Evolutionary conservation across 2,329 filamentous ascomycete species (phyloP), one percentile per base, ranked within the genome.

Genomic region (Beauveria pseudobassiana): DNA sequence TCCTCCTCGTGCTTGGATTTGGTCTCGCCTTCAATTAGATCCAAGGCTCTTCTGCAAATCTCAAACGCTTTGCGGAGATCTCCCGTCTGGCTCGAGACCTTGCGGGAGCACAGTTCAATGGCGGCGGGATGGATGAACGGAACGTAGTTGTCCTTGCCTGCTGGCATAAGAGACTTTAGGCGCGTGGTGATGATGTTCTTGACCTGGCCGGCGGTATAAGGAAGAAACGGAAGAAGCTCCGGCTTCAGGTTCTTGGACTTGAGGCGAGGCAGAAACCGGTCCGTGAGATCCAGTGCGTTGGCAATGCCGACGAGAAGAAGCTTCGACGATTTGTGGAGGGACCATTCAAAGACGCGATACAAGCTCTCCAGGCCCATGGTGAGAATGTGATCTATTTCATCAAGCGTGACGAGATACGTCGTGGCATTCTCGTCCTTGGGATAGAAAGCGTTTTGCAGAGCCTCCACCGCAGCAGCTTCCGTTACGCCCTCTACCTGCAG

Each of bases 261-360:
- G 64, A 99, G 84, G 57, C 93, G 89, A 55, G 95, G 95, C 22
- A 99, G 82, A 68, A 97, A 96, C 10, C 95, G 90, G 72, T 98
- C 95, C 0, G 95, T 99, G 62, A 99, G 80, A 72, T 99, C 95
- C 59, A 99, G 81, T 4, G 95, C 95, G 70, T 99, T 99, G 67
- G 95, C 95, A 70, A 99, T 96, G 53, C 95, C 95, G 55, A 99
- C 84, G 20, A 99, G 80, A 42, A 95, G 80, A 5, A 99, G 85
- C 22, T 85, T 86, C 0, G 95, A 97, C 1, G 85, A 84, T 65
- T 87, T 87, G 64, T 91, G 85, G 69, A 99, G 79, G 1, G 95
- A 96, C 93, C 93, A 98, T 72, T 97, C 93, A 67, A 99, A 97
- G n/a, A 99, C 80, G 64, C 87, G 89, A 76, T 98, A 97, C 16